phyloP scores from a whole-genome alignment of 1,139 yeast species.

The Candida glucosophila region DNA sequence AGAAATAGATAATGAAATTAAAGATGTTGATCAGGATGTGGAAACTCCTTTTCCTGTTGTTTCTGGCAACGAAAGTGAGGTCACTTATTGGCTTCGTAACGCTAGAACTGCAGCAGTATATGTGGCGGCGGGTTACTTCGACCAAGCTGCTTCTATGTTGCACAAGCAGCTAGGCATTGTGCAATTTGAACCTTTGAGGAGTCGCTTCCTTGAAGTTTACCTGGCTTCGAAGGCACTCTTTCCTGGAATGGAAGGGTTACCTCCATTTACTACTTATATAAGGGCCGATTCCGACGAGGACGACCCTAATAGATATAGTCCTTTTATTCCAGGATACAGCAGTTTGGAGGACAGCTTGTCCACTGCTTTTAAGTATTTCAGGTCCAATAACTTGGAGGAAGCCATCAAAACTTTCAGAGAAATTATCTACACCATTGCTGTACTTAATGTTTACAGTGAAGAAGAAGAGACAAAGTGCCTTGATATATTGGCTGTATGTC shows the following conservation, averaged over 20 bases:
- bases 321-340: conserved; percentile 70
- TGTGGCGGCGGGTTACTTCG: conserved; percentile 94
- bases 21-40: conserved; percentile 14
- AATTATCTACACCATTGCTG: conserved; percentile 67
- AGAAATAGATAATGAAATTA: conserved; percentile 38
- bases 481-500: conserved; percentile 66
- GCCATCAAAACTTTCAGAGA: conserved; percentile 77
- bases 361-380: conserved; percentile 75
- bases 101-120: conserved; percentile 89
- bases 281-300: conserved; percentile 56
- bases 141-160: conserved; percentile 87
- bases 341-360: conserved; percentile 56
- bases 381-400: conserved; percentile 70
- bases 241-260: conserved; percentile 63
- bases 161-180: conserved; percentile 83
- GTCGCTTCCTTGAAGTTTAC: conserved; percentile 76
- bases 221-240: conserved; percentile 69
- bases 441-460: conserved; percentile 62
- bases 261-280: conserved; percentile 61
- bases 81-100: conserved; percentile 78
- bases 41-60: conserved; percentile 12
- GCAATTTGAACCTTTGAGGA: conserved; percentile 79
- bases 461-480: conserved; percentile 72
- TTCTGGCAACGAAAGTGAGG: conserved; percentile 41
- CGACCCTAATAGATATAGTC: conserved; percentile 47